Percentiles rank a stretch among this genome's conserved stretches.
Conservation (phyloP, 345 rosid species). For the Combretum micranthum region DNA sequence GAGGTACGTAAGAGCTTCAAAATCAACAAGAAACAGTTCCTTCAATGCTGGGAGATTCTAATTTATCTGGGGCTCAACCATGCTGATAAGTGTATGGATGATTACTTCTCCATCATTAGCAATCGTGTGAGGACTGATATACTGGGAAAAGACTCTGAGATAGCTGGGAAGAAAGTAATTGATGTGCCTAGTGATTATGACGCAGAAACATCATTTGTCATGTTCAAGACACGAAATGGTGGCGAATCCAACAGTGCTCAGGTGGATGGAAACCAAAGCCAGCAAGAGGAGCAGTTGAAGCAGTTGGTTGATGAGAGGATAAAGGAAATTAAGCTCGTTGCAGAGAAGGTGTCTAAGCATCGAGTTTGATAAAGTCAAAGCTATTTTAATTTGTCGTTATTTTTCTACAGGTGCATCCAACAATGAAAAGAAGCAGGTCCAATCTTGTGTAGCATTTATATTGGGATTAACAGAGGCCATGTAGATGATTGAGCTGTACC, state of each 20-base stretch:
- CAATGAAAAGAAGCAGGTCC: neutral
- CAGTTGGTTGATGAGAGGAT: conserved; percentile 78
- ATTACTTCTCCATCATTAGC: conserved; percentile 42
- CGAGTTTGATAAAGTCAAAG: neutral
- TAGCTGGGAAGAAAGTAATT: conserved; percentile 57
- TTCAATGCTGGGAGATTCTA: conserved; percentile 91
- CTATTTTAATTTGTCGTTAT: too few species aligned
- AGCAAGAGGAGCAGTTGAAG: conserved; percentile 71
- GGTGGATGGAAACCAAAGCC: conserved; percentile 48
- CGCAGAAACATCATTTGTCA: conserved; percentile 64
- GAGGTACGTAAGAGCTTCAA: conserved; percentile 59
- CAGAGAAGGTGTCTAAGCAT: conserved; percentile 38
- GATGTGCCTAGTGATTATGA: conserved; percentile 48
- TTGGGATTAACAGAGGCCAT: conserved; percentile 7
- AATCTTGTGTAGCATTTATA: neutral
- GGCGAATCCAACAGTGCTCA: conserved; percentile 32
- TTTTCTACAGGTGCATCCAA: neutral
- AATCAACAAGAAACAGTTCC: conserved; percentile 87
- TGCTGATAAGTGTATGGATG: conserved; percentile 53
- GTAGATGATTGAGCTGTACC: conserved; percentile 10
- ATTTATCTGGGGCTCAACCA: conserved; percentile 60
- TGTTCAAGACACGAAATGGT: conserved; percentile 39
- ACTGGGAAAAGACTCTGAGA: conserved; percentile 67
- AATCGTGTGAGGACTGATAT: conserved; percentile 66
- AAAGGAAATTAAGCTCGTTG: conserved; percentile 61